Percentiles rank a stretch among this genome's conserved stretches.
Conservation (phyloP, 2,329 filamentous ascomycete species). For the Cladobotryum protrusum region DNA sequence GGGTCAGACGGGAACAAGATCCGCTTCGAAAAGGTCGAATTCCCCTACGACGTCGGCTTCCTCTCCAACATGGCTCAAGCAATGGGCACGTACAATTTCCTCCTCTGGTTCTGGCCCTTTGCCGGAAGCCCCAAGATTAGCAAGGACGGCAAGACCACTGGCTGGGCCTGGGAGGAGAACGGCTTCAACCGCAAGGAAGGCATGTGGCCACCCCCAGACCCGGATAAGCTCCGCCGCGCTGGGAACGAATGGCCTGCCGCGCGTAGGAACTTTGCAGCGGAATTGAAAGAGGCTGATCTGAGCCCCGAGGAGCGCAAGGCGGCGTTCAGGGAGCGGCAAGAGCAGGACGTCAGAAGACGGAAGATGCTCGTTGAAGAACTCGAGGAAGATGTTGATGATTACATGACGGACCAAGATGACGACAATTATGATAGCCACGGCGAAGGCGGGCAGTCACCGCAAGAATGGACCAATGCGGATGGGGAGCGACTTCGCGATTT, state of each 20-base stretch:
- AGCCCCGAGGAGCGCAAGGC: conserved; percentile 40
- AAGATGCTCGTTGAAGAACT: conserved; percentile 39
- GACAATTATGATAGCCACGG: conserved; percentile 33
- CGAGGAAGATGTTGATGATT: conserved; percentile 57
- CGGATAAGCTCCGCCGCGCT: conserved; percentile 49
- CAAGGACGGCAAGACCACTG: conserved; percentile 32
- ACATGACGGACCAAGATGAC: conserved; percentile 49
- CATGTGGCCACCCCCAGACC: conserved; percentile 59
- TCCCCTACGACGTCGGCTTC: conserved; percentile 75
- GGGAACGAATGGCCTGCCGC: conserved; percentile 34
- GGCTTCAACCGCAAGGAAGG: conserved; percentile 61
- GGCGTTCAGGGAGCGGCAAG: conserved; percentile 46
- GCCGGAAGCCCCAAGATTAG: conserved; percentile 43
- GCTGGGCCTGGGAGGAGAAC: conserved; percentile 67
- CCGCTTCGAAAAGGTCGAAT: conserved; percentile 60
- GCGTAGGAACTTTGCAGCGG: conserved; percentile 28
- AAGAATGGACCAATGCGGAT: conserved; percentile 67
- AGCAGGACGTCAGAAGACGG: conserved; percentile 37
- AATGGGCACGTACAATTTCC: conserved; percentile 62
- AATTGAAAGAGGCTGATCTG: conserved; percentile 28
- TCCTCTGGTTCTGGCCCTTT: conserved; percentile 66
- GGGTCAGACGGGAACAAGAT: conserved; percentile 34
- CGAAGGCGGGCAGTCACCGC: conserved; percentile 22
- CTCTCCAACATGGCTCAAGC: conserved; percentile 67
- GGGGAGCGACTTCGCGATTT: conserved; percentile 70